Evolutionary conservation across 2,329 filamentous ascomycete species (phyloP).

Genomic region (Samsoniella hepiali): DNA sequence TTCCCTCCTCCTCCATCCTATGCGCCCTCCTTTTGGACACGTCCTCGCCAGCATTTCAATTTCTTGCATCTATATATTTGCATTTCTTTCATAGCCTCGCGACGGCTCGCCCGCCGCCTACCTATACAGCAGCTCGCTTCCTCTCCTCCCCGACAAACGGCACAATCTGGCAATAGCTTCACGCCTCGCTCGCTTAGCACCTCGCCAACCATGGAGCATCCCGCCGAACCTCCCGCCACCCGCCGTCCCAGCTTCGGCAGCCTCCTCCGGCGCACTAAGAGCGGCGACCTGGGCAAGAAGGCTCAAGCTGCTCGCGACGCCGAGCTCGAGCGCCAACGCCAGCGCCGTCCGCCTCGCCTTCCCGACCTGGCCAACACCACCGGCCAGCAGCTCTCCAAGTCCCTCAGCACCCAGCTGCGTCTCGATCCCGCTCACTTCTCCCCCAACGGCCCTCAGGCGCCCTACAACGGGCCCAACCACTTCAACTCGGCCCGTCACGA

Average conservation of each 20-base stretch:
- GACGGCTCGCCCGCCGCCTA: neutral
- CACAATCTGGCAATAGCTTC: neutral
- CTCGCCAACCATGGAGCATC: conserved; percentile 24
- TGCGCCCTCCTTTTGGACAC: neutral
- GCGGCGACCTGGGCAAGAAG: conserved; percentile 63
- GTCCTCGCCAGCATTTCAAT: neutral
- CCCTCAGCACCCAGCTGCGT: conserved; percentile 51
- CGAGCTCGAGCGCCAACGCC: conserved; percentile 50
- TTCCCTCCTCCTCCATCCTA: neutral
- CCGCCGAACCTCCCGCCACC: conserved; percentile 28
- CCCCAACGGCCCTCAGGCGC: conserved; percentile 41
- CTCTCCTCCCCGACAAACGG: neutral
- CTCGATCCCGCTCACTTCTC: conserved; percentile 42
- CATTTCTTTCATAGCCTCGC: neutral
- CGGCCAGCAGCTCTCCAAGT: conserved; percentile 42
- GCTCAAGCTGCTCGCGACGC: conserved; percentile 51
- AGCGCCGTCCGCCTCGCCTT: conserved; percentile 45
- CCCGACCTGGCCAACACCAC: conserved; percentile 49
- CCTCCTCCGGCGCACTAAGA: conserved; percentile 66
- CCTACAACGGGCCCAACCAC: conserved; percentile 23
- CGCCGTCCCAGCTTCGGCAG: conserved; percentile 48
- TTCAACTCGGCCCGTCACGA: conserved; percentile 7
- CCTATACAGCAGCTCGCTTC: neutral
- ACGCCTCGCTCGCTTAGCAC: conserved; percentile 17
- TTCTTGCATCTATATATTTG: neutral